These are phyloP conservation scores for Abrus precatorius DNA, from an alignment of 306 rosid species.

Conservation along the genomic window DNA sequence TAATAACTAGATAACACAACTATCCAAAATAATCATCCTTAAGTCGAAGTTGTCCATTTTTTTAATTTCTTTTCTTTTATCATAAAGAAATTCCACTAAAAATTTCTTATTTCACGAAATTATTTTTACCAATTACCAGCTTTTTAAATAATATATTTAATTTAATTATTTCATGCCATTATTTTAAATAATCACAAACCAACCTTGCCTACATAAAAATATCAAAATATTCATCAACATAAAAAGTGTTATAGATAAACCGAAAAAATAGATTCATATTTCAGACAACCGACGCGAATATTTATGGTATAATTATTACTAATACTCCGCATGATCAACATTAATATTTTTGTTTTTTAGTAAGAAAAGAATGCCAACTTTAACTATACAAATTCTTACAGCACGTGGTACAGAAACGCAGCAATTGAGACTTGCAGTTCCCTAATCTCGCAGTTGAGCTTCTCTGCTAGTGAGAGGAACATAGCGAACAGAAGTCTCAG, in stretches of 20 bases:
- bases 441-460: constrained; percentile 69
- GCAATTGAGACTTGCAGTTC: constrained; percentile 22
- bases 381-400: constrained; percentile 44
- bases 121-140: background rate
- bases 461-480: constrained; percentile 96
- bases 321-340: constrained; percentile 19
- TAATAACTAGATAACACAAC: too few relatives aligned
- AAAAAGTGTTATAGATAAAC: background rate
- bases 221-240: background rate
- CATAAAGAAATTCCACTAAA: background rate
- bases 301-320: constrained; percentile 10
- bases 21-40: too few relatives aligned
- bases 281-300: background rate
- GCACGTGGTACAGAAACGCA: constrained; percentile 7
- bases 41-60: too few relatives aligned
- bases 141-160: background rate
- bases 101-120: too few relatives aligned
- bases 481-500: constrained; percentile 82
- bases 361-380: constrained; percentile 16
- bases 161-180: background rate
- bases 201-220: background rate
- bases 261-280: background rate
- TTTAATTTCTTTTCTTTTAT: background rate
- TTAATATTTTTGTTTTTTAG: background rate
- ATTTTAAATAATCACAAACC: background rate